Percentiles rank a stretch among this genome's conserved stretches.
Evolutionary conservation across 495 filamentous ascomycete species (phyloP).

Genomic region (Sabuloglossum arenarium): DNA sequence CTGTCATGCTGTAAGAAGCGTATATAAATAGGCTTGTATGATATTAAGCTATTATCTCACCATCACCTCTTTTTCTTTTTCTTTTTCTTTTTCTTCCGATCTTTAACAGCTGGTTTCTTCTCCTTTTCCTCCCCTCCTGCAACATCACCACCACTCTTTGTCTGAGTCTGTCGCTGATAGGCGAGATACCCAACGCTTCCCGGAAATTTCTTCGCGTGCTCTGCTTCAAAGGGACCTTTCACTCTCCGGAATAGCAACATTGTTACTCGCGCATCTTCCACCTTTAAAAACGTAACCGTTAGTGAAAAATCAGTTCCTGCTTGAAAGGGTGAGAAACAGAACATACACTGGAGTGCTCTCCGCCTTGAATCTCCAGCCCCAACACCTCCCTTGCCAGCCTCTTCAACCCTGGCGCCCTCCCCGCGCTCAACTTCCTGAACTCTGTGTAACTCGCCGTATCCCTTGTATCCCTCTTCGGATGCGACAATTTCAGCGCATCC

Average conservation of each 20-base stretch:
- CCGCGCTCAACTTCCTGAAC: constrained; percentile 53
- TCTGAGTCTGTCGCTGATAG: not conserved
- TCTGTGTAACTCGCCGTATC: constrained; percentile 63
- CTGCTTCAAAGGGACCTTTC: constrained; percentile 65
- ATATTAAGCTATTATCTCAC: too few species aligned
- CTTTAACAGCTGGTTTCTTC: too few species aligned
- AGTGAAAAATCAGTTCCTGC: not conserved
- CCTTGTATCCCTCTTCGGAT: constrained; percentile 54
- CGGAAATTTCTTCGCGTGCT: constrained; percentile 23
- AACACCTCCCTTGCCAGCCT: constrained; percentile 56
- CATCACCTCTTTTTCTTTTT: too few species aligned
- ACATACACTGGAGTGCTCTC: constrained; percentile 39
- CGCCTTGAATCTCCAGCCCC: constrained; percentile 64
- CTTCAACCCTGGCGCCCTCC: constrained; percentile 58
- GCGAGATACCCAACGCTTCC: not conserved
- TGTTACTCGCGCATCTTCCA: constrained; percentile 77
- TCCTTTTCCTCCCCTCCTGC: not conserved
- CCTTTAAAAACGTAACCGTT: constrained; percentile 11
- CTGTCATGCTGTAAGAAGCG: too few species aligned
- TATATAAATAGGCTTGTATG: too few species aligned
- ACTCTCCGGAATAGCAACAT: constrained; percentile 70
- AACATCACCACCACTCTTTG: not conserved
- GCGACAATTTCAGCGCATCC: constrained; percentile 48
- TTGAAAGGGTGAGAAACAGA: not conserved
- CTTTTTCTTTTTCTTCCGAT: too few species aligned